Conservation (phyloP, 1,284 basidiomycete genomes). For the Ceratobasidium sp. region DNA sequence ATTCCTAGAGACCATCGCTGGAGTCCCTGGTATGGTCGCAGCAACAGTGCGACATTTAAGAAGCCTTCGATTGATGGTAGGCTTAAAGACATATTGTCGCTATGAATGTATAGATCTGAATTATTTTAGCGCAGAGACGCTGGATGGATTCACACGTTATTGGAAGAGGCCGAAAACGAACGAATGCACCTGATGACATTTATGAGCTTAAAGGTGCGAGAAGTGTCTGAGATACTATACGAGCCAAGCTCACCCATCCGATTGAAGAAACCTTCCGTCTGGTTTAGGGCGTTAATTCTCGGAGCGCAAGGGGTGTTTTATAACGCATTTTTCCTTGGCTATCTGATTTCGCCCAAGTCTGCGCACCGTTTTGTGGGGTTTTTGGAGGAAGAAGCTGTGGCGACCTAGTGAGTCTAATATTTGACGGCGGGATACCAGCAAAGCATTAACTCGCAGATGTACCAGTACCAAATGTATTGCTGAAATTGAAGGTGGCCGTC, state of each 20-base stretch:
- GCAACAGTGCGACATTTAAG: conserved; percentile 85
- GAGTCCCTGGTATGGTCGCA: conserved; percentile 93
- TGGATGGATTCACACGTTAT: conserved; percentile 84
- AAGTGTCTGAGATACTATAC: conserved; percentile 49
- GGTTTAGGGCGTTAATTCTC: conserved; percentile 82
- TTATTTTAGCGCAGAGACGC: conserved; percentile 73
- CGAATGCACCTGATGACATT: conserved; percentile 85
- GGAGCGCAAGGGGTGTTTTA: conserved; percentile 89
- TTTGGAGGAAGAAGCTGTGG: conserved; percentile 93
- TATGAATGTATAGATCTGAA: conserved; percentile 34
- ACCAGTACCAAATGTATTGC: conserved; percentile 79
- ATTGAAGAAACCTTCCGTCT: conserved; percentile 70
- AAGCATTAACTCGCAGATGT: conserved; percentile 77
- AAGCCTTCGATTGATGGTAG: conserved; percentile 82
- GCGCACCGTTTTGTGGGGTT: conserved; percentile 95
- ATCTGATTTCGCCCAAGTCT: conserved; percentile 67
- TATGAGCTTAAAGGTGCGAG: conserved; percentile 49
- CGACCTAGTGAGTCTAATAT: conserved; percentile 82
- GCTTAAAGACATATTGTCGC: conserved; percentile 40
- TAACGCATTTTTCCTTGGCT: conserved; percentile 81
- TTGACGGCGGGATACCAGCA: conserved; percentile 76
- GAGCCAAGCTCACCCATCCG: conserved; percentile 81
- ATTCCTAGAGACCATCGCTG: conserved; percentile 90
- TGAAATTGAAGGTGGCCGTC: conserved; percentile 81
- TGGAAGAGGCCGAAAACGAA: conserved; percentile 96